Percentiles rank a stretch among this genome's conserved stretches.
These are phyloP conservation scores for Neonectria faginata DNA, from an alignment of 2,329 filamentous ascomycete species.

Conservation along the genomic window DNA sequence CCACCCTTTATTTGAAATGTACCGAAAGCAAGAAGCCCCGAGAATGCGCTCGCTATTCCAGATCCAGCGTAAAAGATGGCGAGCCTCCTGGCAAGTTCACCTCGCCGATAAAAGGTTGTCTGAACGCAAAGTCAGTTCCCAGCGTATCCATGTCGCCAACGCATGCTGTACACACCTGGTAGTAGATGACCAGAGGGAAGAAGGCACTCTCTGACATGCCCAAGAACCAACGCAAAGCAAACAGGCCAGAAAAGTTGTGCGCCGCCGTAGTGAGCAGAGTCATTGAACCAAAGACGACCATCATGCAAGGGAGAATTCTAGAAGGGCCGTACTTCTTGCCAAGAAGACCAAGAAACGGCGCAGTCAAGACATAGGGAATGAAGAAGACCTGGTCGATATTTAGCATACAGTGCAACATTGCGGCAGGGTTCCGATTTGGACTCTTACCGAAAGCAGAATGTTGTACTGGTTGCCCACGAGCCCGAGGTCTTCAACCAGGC, in stretches of 20 bases:
- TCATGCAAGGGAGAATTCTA: constrained; percentile 75
- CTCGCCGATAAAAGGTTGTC: constrained; percentile 63
- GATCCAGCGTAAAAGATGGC: constrained; percentile 82
- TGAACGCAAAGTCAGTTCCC: constrained; percentile 36
- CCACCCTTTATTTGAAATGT: constrained; percentile 60
- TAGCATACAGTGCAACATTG: not conserved
- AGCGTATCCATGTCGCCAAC: not conserved
- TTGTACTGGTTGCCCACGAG: constrained; percentile 27
- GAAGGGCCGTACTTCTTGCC: constrained; percentile 78
- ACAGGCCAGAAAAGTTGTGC: constrained; percentile 60
- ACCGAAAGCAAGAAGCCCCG: constrained; percentile 60
- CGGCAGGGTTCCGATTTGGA: not conserved
- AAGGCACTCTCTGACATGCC: constrained; percentile 69
- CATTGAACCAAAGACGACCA: constrained; percentile 77
- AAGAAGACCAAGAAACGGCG: constrained; percentile 68
- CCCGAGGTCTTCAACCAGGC: constrained; percentile 18
- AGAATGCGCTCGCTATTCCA: constrained; percentile 75
- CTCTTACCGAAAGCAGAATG: constrained; percentile 24
- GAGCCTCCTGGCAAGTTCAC: constrained; percentile 57
- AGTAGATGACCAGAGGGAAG: constrained; percentile 66
- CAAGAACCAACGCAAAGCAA: constrained; percentile 62
- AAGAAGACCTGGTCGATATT: constrained; percentile 67
- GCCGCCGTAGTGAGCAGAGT: constrained; percentile 70
- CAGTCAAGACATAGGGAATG: constrained; percentile 78
- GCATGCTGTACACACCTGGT: constrained; percentile 34